phyloP scores from a whole-genome alignment of 2,329 filamentous ascomycete genomes.

The Ophiosphaerella herpotricha region DNA sequence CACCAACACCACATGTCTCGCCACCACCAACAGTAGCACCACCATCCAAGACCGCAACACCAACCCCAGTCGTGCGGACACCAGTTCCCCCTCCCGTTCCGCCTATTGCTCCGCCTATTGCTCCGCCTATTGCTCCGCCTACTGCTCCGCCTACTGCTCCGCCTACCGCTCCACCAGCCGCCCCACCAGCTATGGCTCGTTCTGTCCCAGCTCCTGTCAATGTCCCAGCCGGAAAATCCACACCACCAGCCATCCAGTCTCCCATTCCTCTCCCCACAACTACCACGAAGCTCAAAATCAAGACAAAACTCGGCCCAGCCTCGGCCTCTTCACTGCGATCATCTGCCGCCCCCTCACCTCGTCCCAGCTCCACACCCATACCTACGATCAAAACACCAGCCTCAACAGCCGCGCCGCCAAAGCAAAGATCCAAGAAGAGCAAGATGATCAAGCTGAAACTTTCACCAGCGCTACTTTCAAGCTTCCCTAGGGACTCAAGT shows the following conservation, averaged over 20 bases:
- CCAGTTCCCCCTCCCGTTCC: slow-evolving; percentile 13
- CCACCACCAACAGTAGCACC: slow-evolving; percentile 11
- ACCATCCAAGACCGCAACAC: slow-evolving; percentile 20
- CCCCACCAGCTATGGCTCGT: slow-evolving; percentile 8
- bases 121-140: too few species aligned
- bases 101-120: too few species aligned
- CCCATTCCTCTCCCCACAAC: slow-evolving; percentile 29
- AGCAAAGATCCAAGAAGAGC: slow-evolving; percentile 26
- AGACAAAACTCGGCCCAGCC: slow-evolving; percentile 21
- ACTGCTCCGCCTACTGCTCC: slow-evolving; percentile 8
- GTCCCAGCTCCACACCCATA: slow-evolving; percentile 15
- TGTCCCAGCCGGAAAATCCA: slow-evolving; percentile 19
- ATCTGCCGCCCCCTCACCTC: slow-evolving; percentile 10
- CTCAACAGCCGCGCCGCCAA: slow-evolving; percentile 8
- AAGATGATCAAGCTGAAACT: slow-evolving; percentile 33
- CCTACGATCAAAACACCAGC: slow-evolving; percentile 3
- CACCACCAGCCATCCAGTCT: slow-evolving; percentile 28
- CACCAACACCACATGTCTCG: slow-evolving; percentile 22
- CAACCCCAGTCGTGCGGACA: slow-evolving; percentile 16
- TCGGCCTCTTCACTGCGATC: slow-evolving; percentile 5
- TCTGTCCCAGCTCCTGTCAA: slow-evolving; percentile 17
- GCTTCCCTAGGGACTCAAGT: slow-evolving; percentile 12
- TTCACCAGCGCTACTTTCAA: slow-evolving; percentile 17
- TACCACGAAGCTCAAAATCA: slow-evolving; percentile 35
- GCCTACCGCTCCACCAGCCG: slow-evolving; percentile 9